Base-by-base conservation (phyloP, 2,329 filamentous ascomycete genomes). In the Gaeumannomyces tritici region DNA sequence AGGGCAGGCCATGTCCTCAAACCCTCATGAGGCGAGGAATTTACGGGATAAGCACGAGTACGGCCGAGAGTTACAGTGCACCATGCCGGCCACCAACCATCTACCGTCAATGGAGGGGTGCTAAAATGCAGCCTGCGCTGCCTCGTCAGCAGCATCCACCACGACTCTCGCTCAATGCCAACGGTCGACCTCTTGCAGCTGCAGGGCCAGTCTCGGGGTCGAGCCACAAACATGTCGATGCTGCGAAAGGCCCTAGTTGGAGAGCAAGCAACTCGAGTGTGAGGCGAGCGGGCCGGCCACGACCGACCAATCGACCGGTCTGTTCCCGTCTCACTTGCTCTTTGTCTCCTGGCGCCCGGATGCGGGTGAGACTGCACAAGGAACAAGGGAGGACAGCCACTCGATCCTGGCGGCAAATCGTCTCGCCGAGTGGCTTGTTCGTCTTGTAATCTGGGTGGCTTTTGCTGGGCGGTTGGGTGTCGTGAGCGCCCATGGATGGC, bases 311-410 rank as follows among this genome's bases (percentile, higher is more conserved):
- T 5, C 21, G 35, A 33, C 58, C 35, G n/a, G 58, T 24, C 26
- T 27, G 18, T 11, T 56, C 26, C 15, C 26, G 24, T 56, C 28
- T 27, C 24, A 24, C 24, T 29, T 33, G 31, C 11, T 33, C 31
- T 31, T 31, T 31, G 7, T 31, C 29, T 31, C 31, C 31, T 33
- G 33, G 35, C 8, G 57, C n/a, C 27, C 18, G n/a, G 57, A 42
- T 59, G 57, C 57, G 57, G 57, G 57, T 59, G 57, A 59, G 57
- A 59, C 57, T 47, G 57, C 57, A 18, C 31, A n/a, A n/a, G n/a
- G n/a, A n/a, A n/a, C n/a, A n/a, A n/a, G n/a, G n/a, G n/a, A n/a
- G n/a, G n/a, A n/a, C n/a, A n/a, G n/a, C n/a, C n/a, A n/a, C n/a
- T n/a, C n/a, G n/a, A n/a, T n/a, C n/a, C n/a, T n/a, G n/a, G n/a